Evolutionary conservation across 441 rosid genomes (phyloP).

Genomic region (Populus tomentosa): DNA sequence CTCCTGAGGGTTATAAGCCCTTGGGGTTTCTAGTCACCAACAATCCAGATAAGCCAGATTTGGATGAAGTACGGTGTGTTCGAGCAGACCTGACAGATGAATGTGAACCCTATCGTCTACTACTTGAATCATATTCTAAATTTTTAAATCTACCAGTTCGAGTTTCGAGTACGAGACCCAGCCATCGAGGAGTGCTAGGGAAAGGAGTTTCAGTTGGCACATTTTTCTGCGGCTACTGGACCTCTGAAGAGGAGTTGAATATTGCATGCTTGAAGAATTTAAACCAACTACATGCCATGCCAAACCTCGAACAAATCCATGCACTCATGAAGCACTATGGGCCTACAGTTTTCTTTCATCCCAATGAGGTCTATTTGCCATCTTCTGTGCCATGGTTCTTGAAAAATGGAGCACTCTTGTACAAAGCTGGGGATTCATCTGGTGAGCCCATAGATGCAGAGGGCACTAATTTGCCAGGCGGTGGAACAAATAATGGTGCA

Average conservation of each 20-base stretch:
- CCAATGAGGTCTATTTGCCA: slow-evolving; percentile 64
- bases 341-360: slow-evolving; percentile 70
- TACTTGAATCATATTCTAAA: slow-evolving; percentile 31
- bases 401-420: slow-evolving; percentile 56
- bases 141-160: slow-evolving; percentile 39
- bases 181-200: slow-evolving; percentile 52
- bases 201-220: slow-evolving; percentile 70
- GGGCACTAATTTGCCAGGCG: slow-evolving; percentile 69
- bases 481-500: slow-evolving; percentile 56
- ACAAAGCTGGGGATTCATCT: slow-evolving; percentile 30
- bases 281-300: slow-evolving; percentile 61
- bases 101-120: slow-evolving; percentile 44
- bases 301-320: slow-evolving; percentile 64
- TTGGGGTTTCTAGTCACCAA: slow-evolving; percentile 64
- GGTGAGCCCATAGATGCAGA: slow-evolving; percentile 44
- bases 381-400: slow-evolving; percentile 84
- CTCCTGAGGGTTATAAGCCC: slow-evolving; percentile 66
- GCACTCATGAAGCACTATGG: slow-evolving; percentile 62
- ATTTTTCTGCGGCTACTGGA: slow-evolving; percentile 51
- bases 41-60: slow-evolving; percentile 41
- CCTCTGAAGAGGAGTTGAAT: slow-evolving; percentile 28
- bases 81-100: slow-evolving; percentile 65
- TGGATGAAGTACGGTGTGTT: slow-evolving; percentile 72
- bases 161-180: slow-evolving; percentile 66
- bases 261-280: slow-evolving; percentile 61